Conservation (phyloP, 768 basidiomycete genomes). For the Cystobasidium tubakii region DNA sequence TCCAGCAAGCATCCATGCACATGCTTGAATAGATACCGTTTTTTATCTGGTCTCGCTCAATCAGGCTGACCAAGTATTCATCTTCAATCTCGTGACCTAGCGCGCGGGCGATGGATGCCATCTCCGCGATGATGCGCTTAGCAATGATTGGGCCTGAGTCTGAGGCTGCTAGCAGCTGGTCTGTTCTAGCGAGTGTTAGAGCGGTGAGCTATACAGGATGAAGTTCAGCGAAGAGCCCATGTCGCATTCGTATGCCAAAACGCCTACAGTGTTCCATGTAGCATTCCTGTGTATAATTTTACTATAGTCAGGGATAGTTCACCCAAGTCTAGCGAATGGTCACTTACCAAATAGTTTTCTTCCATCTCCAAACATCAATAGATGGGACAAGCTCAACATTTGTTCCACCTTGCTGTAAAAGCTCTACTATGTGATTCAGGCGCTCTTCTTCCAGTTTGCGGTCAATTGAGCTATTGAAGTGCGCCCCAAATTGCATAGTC, state of each 20-base stretch:
- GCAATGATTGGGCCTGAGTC: slow-evolving; percentile 22
- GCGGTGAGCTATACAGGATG: slow-evolving; percentile 31
- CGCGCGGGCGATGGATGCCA: slow-evolving; percentile 29
- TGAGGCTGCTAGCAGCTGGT: slow-evolving; percentile 35
- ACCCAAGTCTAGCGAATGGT: not conserved
- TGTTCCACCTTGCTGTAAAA: slow-evolving; percentile 13
- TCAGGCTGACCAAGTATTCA: slow-evolving; percentile 32
- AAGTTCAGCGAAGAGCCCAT: too few relatives aligned
- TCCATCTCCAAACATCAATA: slow-evolving; percentile 38
- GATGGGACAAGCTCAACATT: slow-evolving; percentile 34
- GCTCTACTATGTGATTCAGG: slow-evolving; percentile 30
- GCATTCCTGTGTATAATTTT: not conserved
- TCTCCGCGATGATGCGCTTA: slow-evolving; percentile 31
- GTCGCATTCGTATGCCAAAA: not conserved
- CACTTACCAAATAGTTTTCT: slow-evolving; percentile 38
- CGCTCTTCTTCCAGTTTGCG: slow-evolving; percentile 27
- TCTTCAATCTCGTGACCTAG: slow-evolving; percentile 36
- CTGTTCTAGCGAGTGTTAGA: slow-evolving; percentile 31
- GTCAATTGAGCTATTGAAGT: slow-evolving; percentile 31
- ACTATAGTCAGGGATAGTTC: not conserved
- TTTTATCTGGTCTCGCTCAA: slow-evolving; percentile 25
- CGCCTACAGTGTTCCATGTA: slow-evolving; percentile 33
- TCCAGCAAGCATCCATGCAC: slow-evolving; percentile 33
- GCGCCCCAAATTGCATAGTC: slow-evolving; percentile 38
- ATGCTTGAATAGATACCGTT: slow-evolving; percentile 34